These are phyloP conservation scores for Nannizzia gypsea DNA, from an alignment of 2,329 filamentous ascomycete genomes.

Conservation along the genomic window DNA sequence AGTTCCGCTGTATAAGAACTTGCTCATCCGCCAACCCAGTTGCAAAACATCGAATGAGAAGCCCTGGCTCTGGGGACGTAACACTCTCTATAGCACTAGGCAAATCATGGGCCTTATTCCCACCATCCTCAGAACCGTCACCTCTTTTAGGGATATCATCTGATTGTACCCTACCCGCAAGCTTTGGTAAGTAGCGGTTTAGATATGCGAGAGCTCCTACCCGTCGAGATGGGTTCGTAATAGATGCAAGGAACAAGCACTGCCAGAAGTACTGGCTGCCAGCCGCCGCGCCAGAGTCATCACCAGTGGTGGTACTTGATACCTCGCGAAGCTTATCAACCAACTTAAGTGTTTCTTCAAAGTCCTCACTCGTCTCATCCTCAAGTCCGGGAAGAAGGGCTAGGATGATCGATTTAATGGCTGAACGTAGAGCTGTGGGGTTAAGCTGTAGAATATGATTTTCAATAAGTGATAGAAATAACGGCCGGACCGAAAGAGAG, in stretches of 20 bases:
- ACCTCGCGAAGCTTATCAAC: slow-evolving; percentile 61
- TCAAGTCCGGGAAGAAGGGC: slow-evolving; percentile 85
- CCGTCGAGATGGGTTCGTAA: slow-evolving; percentile 75
- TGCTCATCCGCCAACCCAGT: slow-evolving; percentile 81
- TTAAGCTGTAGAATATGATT: slow-evolving; percentile 64
- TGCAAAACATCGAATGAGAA: slow-evolving; percentile 82
- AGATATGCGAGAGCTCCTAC: slow-evolving; percentile 83
- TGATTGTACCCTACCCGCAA: slow-evolving; percentile 36
- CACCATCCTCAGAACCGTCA: slow-evolving; percentile 17
- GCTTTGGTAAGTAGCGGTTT: slow-evolving; percentile 61
- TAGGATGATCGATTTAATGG: slow-evolving; percentile 79
- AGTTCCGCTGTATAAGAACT: slow-evolving; percentile 83
- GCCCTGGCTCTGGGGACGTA: slow-evolving; percentile 69
- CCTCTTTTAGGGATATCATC: background rate
- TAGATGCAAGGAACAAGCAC: slow-evolving; percentile 85
- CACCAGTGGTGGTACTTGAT: slow-evolving; percentile 35
- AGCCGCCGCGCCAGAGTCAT: slow-evolving; percentile 31
- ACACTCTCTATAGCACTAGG: slow-evolving; percentile 36
- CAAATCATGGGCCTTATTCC: slow-evolving; percentile 19
- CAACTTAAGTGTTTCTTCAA: slow-evolving; percentile 71
- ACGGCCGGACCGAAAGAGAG: slow-evolving; percentile 75
- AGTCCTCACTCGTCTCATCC: slow-evolving; percentile 94
- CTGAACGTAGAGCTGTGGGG: slow-evolving; percentile 61
- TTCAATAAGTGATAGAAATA: slow-evolving; percentile 76
- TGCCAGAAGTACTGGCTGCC: slow-evolving; percentile 95